phyloP scores from a whole-genome alignment of 257 asterid species.

The Solanum neorickii region DNA sequence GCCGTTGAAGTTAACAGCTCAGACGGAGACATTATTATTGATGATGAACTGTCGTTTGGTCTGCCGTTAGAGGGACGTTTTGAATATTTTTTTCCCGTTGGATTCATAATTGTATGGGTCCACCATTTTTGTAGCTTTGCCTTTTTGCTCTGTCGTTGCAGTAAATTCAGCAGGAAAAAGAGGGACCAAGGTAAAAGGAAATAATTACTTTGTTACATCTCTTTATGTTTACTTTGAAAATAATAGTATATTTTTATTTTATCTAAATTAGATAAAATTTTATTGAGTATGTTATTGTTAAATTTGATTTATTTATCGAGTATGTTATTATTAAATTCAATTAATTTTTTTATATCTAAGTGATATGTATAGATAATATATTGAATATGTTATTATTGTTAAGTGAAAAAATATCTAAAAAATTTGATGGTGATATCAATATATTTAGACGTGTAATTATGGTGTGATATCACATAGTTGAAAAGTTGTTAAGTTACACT shows the following conservation, averaged over 20 bases:
- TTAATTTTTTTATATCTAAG: no score
- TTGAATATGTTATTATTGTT: no score
- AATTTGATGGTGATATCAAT: not conserved
- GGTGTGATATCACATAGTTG: not conserved
- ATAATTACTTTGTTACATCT: not conserved
- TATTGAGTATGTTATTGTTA: no score
- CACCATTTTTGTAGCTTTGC: not conserved
- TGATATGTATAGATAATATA: no score
- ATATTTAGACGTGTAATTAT: not conserved
- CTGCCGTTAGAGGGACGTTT: not conserved
- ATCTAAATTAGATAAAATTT: no score
- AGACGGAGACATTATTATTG: not conserved
- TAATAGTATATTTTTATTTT: no score
- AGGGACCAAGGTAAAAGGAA: not conserved
- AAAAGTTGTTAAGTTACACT: not conserved
- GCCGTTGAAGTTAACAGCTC: not conserved
- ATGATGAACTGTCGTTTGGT: not conserved
- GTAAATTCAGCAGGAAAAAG: not conserved
- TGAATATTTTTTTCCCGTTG: not conserved
- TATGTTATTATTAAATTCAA: no score
- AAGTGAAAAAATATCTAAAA: no score
- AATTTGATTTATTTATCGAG: no score
- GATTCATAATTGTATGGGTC: not conserved
- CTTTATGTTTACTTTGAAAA: not conserved
- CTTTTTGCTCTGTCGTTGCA: not conserved